Evolutionary conservation across 495 filamentous ascomycete genomes (phyloP).

Genomic region (Peziza echinospora): DNA sequence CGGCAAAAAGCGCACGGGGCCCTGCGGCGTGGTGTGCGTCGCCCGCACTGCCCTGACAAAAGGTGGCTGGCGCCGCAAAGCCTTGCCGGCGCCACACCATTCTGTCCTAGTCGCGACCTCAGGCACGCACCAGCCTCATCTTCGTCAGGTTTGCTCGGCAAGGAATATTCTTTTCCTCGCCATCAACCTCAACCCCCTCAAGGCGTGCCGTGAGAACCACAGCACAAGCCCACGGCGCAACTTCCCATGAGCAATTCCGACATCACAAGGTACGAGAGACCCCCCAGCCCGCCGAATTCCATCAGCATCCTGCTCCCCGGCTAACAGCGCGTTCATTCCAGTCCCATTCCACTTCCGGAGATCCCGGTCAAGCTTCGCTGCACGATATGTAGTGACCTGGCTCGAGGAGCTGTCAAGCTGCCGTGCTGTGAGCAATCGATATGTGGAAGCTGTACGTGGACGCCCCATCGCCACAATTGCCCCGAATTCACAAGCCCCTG

Average conservation of each 20-base stretch:
- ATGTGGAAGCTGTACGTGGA: slow-evolving; percentile 63
- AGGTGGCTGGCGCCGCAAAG: too few relatives aligned
- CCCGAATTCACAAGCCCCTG: too few relatives aligned
- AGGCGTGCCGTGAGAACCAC: neutral
- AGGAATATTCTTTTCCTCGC: neutral
- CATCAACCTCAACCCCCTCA: neutral
- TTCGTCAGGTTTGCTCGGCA: neutral
- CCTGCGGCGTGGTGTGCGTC: too few relatives aligned
- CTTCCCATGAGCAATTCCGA: neutral
- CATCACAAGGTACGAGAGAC: neutral
- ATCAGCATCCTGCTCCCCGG: too few relatives aligned
- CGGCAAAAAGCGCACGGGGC: too few relatives aligned
- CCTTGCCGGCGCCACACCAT: too few relatives aligned
- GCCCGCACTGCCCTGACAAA: too few relatives aligned
- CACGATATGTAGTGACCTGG: slow-evolving; percentile 74
- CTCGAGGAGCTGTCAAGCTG: slow-evolving; percentile 72
- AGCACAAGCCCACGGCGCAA: neutral
- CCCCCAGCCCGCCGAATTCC: neutral
- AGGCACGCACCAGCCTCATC: too few relatives aligned
- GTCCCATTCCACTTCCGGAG: slow-evolving; percentile 59
- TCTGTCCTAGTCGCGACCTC: too few relatives aligned
- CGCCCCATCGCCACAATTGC: too few relatives aligned
- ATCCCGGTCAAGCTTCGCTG: slow-evolving; percentile 89
- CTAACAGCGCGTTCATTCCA: slow-evolving; percentile 17
- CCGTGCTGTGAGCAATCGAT: slow-evolving; percentile 93